phyloP scores from a whole-genome alignment of 2,329 filamentous ascomycete genomes.

The Fusarium ramigenum region DNA sequence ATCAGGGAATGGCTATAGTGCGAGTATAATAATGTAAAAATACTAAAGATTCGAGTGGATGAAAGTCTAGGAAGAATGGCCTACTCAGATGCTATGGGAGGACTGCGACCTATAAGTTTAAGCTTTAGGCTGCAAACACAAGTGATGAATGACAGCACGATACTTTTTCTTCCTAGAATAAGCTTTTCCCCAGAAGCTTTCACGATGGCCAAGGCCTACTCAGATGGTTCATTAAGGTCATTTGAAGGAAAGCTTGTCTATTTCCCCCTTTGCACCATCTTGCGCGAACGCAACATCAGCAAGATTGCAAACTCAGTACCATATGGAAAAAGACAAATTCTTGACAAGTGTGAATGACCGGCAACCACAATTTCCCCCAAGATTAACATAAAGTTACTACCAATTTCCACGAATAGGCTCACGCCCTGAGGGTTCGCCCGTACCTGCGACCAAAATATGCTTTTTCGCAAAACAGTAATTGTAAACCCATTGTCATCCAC shows the following conservation, averaged over 20 bases:
- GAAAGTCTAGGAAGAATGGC: background rate
- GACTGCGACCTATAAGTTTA: too few species aligned
- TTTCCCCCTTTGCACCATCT: too few species aligned
- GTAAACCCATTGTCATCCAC: too few species aligned
- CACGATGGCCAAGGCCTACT: background rate
- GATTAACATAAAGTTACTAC: background rate
- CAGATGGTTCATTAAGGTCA: accelerated
- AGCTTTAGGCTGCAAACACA: too few species aligned
- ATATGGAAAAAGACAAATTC: background rate
- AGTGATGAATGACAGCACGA: too few species aligned
- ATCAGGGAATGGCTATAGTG: too few species aligned
- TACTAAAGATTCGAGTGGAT: background rate
- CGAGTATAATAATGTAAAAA: accelerated
- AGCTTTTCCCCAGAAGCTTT: too few species aligned
- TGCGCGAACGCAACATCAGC: background rate
- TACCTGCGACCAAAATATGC: accelerated
- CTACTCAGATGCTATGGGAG: background rate
- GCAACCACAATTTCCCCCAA: accelerated
- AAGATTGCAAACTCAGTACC: background rate
- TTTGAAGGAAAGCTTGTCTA: background rate
- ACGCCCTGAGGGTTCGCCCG: accelerated
- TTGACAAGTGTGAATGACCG: accelerated
- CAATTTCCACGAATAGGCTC: background rate
- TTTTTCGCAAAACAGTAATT: accelerated
- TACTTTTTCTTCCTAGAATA: too few species aligned